Evolutionary conservation across 2,329 filamentous ascomycete genomes (phyloP), one percentile per base, ranked within the genome.

Genomic region (Scedosporium minutisporum): DNA sequence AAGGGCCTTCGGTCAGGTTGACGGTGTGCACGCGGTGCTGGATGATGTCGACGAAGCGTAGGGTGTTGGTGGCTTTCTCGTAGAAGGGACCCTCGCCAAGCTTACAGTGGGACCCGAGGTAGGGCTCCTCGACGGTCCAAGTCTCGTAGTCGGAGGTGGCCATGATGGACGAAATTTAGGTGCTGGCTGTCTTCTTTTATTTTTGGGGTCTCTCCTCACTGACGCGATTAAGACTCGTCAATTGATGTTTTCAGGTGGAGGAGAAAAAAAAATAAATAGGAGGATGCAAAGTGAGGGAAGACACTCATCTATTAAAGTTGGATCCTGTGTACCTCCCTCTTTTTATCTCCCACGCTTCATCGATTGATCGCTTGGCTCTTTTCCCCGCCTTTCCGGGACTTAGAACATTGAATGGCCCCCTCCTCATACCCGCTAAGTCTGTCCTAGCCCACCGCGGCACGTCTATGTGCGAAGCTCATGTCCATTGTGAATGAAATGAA

Each of bases 11-110:
- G 58, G 74, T 71, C 25, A 96, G 78, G 68, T 90, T 82, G 64
- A 95, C 81, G 58, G 82, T 81, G 76, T 95, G 88, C 57, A 96
- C 71, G 65, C 86, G 85, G 71, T 89, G 83, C 71, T 88, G 85
- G 73, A 87, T 88, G 75, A 96, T 93, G 75, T 97, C 93, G 65
- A 93, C 85, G 72, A 91, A 92, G 66, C 90, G 88, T 64, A 93
- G 77, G 57, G 78, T 81, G 72, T 89, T 82, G 60, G 82, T 85
- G 23, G 76, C 76, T 64, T 81, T 77, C 72, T 92, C 88, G 76
- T 86, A 91, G 76, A 86, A 91, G 1, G 89, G 89, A 0, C 83
- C 90, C 74, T 93, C 90, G 66, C 87, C 88, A 33, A 93, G 81
- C 14, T 76, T 78, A 75, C 88, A 91, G 66, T 84, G 80, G 67